Percentiles rank a stretch among this genome's conserved stretches.
phyloP scores from a whole-genome alignment of 1,284 basidiomycete genomes.

The Pascua guehoae region DNA sequence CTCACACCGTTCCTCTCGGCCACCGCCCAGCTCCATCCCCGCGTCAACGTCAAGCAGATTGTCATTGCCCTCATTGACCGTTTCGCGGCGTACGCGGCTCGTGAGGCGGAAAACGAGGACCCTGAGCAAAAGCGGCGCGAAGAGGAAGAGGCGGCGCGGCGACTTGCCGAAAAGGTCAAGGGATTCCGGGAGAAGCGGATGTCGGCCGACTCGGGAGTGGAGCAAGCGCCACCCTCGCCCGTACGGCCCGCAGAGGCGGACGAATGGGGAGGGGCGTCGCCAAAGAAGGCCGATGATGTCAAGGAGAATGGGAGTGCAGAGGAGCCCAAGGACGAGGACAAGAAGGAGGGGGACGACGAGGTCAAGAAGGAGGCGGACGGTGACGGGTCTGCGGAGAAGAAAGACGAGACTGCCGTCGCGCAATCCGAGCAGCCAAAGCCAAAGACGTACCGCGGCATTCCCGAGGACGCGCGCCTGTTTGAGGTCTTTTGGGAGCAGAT shows the following conservation, averaged over 20 bases:
- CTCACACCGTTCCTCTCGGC: constrained; percentile 89
- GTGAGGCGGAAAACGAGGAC: constrained; percentile 88
- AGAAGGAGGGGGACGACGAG: not conserved
- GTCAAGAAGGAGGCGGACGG: constrained; percentile 10
- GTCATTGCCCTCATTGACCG: constrained; percentile 93
- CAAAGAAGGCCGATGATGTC: constrained; percentile 19
- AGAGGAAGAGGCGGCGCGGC: constrained; percentile 81
- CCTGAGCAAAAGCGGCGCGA: constrained; percentile 85
- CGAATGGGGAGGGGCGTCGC: constrained; percentile 28
- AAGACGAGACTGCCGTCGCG: constrained; percentile 11
- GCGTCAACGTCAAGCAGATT: constrained; percentile 94
- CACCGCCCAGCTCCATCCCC: constrained; percentile 87
- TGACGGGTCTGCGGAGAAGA: constrained; percentile 9
- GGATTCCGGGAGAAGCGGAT: constrained; percentile 52
- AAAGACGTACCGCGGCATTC: constrained; percentile 75
- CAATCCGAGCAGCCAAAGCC: constrained; percentile 30
- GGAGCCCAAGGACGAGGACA: not conserved
- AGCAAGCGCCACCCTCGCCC: constrained; percentile 24
- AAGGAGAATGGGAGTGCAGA: not conserved
- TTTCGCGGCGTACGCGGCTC: constrained; percentile 86
- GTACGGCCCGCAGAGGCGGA: constrained; percentile 37
- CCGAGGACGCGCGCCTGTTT: constrained; percentile 85
- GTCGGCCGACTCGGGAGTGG: constrained; percentile 22
- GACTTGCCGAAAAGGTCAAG: constrained; percentile 80
- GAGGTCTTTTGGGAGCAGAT: constrained; percentile 98